Conservation (phyloP, 2,329 filamentous ascomycete genomes). For the Talaromyces sp. region DNA sequence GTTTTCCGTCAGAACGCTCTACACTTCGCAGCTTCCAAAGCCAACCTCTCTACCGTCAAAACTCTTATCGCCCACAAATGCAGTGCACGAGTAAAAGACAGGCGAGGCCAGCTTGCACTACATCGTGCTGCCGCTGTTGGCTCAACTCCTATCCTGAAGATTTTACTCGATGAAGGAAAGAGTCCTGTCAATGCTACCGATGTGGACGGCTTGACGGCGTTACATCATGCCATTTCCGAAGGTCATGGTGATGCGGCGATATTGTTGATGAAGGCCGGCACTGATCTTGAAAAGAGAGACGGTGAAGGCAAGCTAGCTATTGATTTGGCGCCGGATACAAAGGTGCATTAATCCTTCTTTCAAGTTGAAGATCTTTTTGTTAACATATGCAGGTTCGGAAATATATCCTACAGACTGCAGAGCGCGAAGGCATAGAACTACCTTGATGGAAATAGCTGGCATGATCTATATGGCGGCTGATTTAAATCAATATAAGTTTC, state of each 20-base stretch:
- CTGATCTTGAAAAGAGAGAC: constrained; percentile 76
- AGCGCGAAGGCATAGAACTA: constrained; percentile 79
- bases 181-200: constrained; percentile 85
- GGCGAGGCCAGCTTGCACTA: constrained; percentile 80
- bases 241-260: constrained; percentile 77
- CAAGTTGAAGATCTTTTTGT: neutral
- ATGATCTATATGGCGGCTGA: constrained; percentile 14
- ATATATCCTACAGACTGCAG: constrained; percentile 74
- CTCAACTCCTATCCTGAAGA: constrained; percentile 77
- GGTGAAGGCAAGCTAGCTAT: constrained; percentile 67
- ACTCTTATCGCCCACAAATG: constrained; percentile 74
- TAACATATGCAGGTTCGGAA: constrained; percentile 57
- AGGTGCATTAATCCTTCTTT: constrained; percentile 52
- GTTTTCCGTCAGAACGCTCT: constrained; percentile 64
- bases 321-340: constrained; percentile 79
- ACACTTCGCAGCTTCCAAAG: constrained; percentile 89
- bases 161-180: constrained; percentile 68
- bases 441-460: constrained; percentile 21
- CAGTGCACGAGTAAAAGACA: constrained; percentile 76
- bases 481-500: constrained; percentile 5
- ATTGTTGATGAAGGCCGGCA: constrained; percentile 76
- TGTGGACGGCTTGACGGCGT: constrained; percentile 74
- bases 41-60: constrained; percentile 75
- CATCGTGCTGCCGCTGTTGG: constrained; percentile 90
- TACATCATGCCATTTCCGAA: constrained; percentile 69